A percentile compares a stretch with the other conserved stretches of the same genome.
Conservation (phyloP, 2,329 filamentous ascomycete species). For the Fusarium liriodendri region DNA sequence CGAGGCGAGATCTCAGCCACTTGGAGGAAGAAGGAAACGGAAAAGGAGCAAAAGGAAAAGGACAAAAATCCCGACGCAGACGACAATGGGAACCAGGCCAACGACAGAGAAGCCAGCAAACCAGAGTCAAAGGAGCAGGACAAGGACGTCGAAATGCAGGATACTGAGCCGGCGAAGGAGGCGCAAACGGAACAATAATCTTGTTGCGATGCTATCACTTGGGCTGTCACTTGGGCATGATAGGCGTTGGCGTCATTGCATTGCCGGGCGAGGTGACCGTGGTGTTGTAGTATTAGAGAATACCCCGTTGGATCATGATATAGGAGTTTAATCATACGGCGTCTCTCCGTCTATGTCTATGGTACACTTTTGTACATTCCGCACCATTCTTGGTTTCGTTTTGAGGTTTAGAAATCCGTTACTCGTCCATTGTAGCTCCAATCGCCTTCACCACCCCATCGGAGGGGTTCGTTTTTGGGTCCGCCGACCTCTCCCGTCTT, state of each 20-base stretch:
- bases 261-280: conserved; percentile 27
- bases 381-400: neutral
- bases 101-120: conserved; percentile 12
- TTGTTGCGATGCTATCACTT: conserved; percentile 21
- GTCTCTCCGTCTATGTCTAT: conserved; percentile 25
- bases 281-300: conserved; percentile 43
- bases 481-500: conserved; percentile 95
- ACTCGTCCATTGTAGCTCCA: conserved; percentile 97
- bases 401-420: conserved; percentile 78
- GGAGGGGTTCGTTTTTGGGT: conserved; percentile 94
- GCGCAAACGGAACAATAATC: conserved; percentile 29
- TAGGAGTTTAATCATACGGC: conserved; percentile 32
- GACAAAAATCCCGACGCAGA: conserved; percentile 49
- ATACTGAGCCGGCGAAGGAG: conserved; percentile 33
- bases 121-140: conserved; percentile 16
- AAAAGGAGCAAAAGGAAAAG: conserved; percentile 43
- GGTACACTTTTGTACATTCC: conserved; percentile 33
- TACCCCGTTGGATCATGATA: conserved; percentile 41
- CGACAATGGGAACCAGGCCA: conserved; percentile 61
- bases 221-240: conserved; percentile 25
- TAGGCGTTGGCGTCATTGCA: conserved; percentile 41
- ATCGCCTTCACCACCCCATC: conserved; percentile 81
- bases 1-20: conserved; percentile 48
- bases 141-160: conserved; percentile 50
- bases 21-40: conserved; percentile 49